Percentiles rank a stretch among this genome's conserved stretches.
Conservation (phyloP, 306 rosid species). For the Cicer cuneatum region DNA sequence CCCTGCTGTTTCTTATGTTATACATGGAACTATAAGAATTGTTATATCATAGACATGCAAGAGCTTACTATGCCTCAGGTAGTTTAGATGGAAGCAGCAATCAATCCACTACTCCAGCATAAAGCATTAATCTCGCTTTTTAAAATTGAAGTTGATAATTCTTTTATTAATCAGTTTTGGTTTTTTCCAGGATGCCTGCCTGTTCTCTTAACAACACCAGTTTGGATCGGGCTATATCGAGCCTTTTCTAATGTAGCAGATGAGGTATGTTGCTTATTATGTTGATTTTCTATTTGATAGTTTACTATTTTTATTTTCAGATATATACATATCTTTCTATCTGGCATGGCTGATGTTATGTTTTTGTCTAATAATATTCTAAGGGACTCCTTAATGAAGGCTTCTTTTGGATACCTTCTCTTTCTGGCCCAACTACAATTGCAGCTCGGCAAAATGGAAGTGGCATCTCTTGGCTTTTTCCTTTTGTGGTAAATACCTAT, state of each 20-base stretch:
- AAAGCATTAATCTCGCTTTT: slow-evolving; percentile 11
- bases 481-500: slow-evolving; percentile 74
- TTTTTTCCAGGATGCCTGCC: slow-evolving; percentile 79
- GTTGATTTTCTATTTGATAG: slow-evolving; percentile 27
- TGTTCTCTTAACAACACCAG: slow-evolving; percentile 88
- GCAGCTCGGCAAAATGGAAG: slow-evolving; percentile 90
- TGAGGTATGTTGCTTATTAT: slow-evolving; percentile 62
- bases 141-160: slow-evolving; percentile 13
- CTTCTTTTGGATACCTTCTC: slow-evolving; percentile 99
- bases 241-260: slow-evolving; percentile 98
- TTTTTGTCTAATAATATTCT: slow-evolving; percentile 38
- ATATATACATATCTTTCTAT: slow-evolving; percentile 26
- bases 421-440: slow-evolving; percentile 93
- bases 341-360: slow-evolving; percentile 41
- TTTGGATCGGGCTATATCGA: slow-evolving; percentile 95
- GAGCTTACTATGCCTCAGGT: neutral
- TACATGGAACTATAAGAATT: slow-evolving; percentile 22
- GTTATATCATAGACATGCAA: slow-evolving; percentile 29
- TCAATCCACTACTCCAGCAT: neutral
- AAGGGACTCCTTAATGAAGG: slow-evolving; percentile 98
- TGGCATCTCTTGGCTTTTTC: slow-evolving; percentile 95
- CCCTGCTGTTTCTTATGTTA: slow-evolving; percentile 5
- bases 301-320: slow-evolving; percentile 1
- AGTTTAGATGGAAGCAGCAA: slow-evolving; percentile 25
- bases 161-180: neutral